Evolutionary conservation across 805 yeast species (phyloP).

Genomic region (Yarrowia deformans): DNA sequence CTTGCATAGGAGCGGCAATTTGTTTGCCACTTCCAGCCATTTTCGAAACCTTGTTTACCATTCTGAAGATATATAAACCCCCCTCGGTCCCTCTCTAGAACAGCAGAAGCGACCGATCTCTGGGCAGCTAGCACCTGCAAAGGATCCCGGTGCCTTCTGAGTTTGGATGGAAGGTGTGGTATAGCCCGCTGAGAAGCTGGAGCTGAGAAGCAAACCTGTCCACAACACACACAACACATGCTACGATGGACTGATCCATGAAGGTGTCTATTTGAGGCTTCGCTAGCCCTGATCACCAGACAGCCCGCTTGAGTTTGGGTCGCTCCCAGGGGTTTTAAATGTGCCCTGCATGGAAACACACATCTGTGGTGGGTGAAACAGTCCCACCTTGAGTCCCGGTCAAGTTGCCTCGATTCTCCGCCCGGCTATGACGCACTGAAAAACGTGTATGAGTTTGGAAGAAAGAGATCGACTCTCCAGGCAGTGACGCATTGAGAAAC

Average conservation of each 20-base stretch:
- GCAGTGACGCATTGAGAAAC: conserved; percentile 17
- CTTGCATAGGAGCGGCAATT: conserved; percentile 11
- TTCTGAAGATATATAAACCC: conserved; percentile 12
- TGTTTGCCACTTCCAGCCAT: conserved; percentile 26
- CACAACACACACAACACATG: conserved; percentile 3
- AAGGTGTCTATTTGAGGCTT: conserved; percentile 1
- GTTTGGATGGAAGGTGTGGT: conserved; percentile 9
- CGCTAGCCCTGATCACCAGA: conserved; percentile 14
- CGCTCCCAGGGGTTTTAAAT: conserved; percentile 32
- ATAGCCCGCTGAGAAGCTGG: conserved; percentile 23
- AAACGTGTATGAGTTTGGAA: conserved; percentile 4
- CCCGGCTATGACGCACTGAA: conserved; percentile 13
- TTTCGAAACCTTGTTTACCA: neutral
- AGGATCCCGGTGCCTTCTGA: conserved; percentile 9
- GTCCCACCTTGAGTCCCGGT: conserved; percentile 13
- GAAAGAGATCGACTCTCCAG: neutral
- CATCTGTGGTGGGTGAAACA: conserved; percentile 15
- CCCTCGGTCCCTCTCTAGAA: conserved; percentile 14
- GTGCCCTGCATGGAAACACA: conserved; percentile 31
- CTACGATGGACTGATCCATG: conserved; percentile 29
- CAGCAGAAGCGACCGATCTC: conserved; percentile 20
- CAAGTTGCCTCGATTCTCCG: neutral
- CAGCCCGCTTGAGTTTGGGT: conserved; percentile 35
- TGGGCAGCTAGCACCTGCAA: conserved; percentile 16
- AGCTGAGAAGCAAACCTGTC: conserved; percentile 31